phyloP scores from a whole-genome alignment of 371 early-diverging fungal species.

The Mortierella sp. region DNA sequence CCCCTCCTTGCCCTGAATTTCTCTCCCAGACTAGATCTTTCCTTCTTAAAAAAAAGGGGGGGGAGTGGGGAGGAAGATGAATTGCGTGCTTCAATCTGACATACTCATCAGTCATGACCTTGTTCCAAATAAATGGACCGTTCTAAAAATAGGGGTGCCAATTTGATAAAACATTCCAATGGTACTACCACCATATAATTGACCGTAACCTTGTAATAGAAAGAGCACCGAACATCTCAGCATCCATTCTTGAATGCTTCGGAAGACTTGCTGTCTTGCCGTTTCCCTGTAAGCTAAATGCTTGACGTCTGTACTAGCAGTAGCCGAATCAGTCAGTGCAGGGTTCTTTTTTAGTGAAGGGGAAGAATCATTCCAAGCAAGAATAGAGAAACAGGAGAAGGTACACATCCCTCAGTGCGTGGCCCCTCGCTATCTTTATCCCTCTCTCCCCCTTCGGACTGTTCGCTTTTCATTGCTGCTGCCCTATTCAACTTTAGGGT shows the following conservation, averaged over 20 bases:
- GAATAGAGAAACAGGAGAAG: not conserved
- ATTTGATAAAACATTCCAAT: too few relatives aligned
- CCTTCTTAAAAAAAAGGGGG: not conserved
- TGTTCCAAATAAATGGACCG: too few relatives aligned
- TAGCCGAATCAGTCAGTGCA: not conserved
- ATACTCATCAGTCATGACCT: slow-evolving; percentile 3
- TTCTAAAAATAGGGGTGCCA: too few relatives aligned
- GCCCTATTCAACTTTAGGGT: not conserved
- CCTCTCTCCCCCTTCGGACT: not conserved
- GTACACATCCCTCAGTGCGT: not conserved
- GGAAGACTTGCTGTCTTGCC: not conserved
- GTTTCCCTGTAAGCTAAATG: not conserved
- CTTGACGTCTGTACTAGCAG: not conserved
- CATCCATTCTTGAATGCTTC: not conserved
- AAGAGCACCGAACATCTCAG: too few relatives aligned
- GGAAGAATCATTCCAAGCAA: not conserved
- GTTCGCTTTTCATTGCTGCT: not conserved
- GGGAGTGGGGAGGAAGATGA: not conserved
- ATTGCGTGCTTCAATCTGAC: not conserved
- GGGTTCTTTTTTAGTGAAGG: not conserved
- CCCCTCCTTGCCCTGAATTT: too few relatives aligned
- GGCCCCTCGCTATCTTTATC: not conserved
- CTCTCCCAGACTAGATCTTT: too few relatives aligned
- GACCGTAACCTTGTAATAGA: too few relatives aligned
- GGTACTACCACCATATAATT: too few relatives aligned